Percentiles rank a stretch among this genome's conserved stretches.
phyloP scores from a whole-genome alignment of 176 grass and related monocot genomes.

The Cenchrus fungigraminus region DNA sequence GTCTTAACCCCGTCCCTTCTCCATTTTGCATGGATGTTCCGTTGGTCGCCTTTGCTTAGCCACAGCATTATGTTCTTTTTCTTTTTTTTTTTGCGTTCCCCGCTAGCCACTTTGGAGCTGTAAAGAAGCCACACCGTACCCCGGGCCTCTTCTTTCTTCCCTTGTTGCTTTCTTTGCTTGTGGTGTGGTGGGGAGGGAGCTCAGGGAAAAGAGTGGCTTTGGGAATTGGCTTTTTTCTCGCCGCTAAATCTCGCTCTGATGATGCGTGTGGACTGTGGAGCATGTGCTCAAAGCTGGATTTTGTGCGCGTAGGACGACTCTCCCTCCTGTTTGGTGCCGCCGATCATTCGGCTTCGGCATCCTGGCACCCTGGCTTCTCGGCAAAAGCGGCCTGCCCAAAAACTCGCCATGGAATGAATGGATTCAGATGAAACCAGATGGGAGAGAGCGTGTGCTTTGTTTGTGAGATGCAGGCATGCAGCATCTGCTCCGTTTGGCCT shows the following conservation, averaged over 20 bases:
- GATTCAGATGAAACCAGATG: not conserved
- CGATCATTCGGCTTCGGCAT: not conserved
- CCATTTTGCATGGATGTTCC: not conserved
- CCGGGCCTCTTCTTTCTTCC: not conserved
- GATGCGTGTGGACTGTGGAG: not conserved
- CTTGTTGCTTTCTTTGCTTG: not conserved
- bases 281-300: conserved; percentile 8
- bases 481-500: not conserved
- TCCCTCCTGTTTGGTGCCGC: not conserved
- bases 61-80: not conserved
- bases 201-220: not conserved
- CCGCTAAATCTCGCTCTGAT: not conserved
- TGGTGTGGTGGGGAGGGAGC: not conserved
- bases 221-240: conserved; percentile 21
- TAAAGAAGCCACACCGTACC: conserved; percentile 13
- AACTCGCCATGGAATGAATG: not conserved
- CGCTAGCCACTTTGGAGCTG: conserved; percentile 41
- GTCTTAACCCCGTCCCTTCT: not conserved
- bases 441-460: not conserved
- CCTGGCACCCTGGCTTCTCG: not conserved
- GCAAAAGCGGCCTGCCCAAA: not conserved
- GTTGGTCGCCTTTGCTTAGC: not conserved
- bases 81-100: not conserved
- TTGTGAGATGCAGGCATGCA: not conserved
- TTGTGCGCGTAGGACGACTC: conserved; percentile 2